A percentile compares a stretch with the other conserved stretches of the same genome.
phyloP scores from a whole-genome alignment of 768 basidiomycete species.

The Boletus vermiculosoides region DNA sequence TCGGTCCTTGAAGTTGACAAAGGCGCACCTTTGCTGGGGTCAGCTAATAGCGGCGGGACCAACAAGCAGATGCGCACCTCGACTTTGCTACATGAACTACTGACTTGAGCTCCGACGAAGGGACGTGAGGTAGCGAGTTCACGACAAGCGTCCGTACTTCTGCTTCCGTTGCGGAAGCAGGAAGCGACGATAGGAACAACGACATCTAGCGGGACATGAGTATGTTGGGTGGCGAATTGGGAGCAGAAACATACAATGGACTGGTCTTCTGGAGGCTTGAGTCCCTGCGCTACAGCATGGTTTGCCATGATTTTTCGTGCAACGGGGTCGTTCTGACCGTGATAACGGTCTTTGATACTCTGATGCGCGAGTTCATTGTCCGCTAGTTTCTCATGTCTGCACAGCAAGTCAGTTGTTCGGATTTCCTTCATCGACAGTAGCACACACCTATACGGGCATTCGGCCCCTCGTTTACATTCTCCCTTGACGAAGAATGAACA shows the following conservation, averaged over 20 bases:
- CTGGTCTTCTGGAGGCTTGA: slow-evolving; percentile 87
- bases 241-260: slow-evolving; percentile 62
- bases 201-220: slow-evolving; percentile 60
- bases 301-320: slow-evolving; percentile 82
- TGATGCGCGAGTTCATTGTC: slow-evolving; percentile 85
- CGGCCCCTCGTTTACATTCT: slow-evolving; percentile 85
- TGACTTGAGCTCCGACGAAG: slow-evolving; percentile 71
- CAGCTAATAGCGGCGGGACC: background rate
- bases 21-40: slow-evolving; percentile 70
- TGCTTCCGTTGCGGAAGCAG: slow-evolving; percentile 65
- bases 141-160: slow-evolving; percentile 72
- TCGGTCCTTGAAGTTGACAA: slow-evolving; percentile 89
- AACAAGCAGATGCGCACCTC: slow-evolving; percentile 41
- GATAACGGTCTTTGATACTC: slow-evolving; percentile 92
- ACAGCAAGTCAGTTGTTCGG: slow-evolving; percentile 1
- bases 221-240: background rate
- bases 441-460: slow-evolving; percentile 83
- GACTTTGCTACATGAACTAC: slow-evolving; percentile 84
- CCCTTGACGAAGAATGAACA: slow-evolving; percentile 97
- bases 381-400: slow-evolving; percentile 83
- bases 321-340: slow-evolving; percentile 91
- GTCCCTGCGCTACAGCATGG: slow-evolving; percentile 79
- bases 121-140: slow-evolving; percentile 60
- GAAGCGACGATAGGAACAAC: slow-evolving; percentile 78
- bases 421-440: background rate